These are phyloP conservation scores for Apophysomyces variabilis DNA, from an alignment of 371 early-diverging fungal genomes.

Conservation along the genomic window DNA sequence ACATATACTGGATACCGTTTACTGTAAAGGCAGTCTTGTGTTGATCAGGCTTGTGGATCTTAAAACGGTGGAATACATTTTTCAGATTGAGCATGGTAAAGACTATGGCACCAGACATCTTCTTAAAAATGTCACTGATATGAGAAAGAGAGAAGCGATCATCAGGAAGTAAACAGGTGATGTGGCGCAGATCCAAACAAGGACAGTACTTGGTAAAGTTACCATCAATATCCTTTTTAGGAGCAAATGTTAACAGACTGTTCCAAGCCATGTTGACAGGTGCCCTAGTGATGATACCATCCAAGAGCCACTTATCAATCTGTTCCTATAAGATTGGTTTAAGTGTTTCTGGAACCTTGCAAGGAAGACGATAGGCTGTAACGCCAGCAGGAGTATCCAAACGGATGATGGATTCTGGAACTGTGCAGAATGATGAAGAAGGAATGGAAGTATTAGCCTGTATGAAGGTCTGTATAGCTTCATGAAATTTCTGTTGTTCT, in stretches of 20 bases:
- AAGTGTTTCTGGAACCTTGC: neutral
- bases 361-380: constrained; percentile 3
- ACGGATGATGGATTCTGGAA: constrained; percentile 1
- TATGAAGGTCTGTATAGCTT: no score
- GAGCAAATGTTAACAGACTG: constrained; percentile 23
- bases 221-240: constrained; percentile 21
- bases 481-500: neutral
- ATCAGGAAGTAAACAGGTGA: constrained; percentile 11
- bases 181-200: constrained; percentile 23
- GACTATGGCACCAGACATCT: neutral
- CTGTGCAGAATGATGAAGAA: constrained; percentile 1
- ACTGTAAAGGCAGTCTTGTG: neutral
- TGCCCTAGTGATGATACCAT: neutral
- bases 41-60: no score
- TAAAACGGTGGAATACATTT: no score
- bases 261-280: constrained; percentile 13
- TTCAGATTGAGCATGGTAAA: constrained; percentile 3
- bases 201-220: constrained; percentile 16
- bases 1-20: constrained; percentile 1
- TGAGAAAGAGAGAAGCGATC: neutral
- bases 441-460: constrained; percentile 1
- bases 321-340: neutral
- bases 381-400: constrained; percentile 1
- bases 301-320: neutral
- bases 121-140: neutral